Evolutionary conservation across 1,139 yeast species (phyloP).

Genomic region (Ogataea hybrid): DNA sequence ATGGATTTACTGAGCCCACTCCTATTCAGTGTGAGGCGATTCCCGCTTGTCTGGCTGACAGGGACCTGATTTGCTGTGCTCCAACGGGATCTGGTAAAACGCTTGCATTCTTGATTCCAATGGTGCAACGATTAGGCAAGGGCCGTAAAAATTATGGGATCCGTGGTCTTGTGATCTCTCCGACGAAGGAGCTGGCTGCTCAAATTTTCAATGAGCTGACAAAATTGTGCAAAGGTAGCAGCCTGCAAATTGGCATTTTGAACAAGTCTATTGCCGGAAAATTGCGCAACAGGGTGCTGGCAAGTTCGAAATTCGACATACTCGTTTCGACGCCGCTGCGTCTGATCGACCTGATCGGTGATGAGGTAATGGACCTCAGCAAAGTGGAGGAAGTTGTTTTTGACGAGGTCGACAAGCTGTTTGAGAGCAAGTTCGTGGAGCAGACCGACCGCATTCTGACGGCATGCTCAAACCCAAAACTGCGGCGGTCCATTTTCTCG

Average conservation of each 20-base stretch:
- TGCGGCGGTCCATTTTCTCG: constrained; percentile 79
- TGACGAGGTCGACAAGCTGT: constrained; percentile 95
- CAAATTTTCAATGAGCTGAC: constrained; percentile 77
- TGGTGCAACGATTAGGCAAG: constrained; percentile 52
- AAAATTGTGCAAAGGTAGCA: constrained; percentile 52
- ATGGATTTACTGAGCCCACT: constrained; percentile 82
- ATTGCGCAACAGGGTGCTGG: constrained; percentile 54
- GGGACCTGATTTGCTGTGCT: constrained; percentile 58
- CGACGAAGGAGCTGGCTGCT: constrained; percentile 87
- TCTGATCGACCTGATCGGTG: constrained; percentile 72
- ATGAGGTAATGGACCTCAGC: constrained; percentile 56
- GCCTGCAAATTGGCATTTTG: constrained; percentile 63
- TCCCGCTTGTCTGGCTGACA: constrained; percentile 29
- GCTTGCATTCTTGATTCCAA: constrained; percentile 82
- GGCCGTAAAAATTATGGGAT: constrained; percentile 43
- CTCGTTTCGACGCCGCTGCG: constrained; percentile 87
- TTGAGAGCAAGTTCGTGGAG: constrained; percentile 86
- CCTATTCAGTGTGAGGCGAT: constrained; percentile 79
- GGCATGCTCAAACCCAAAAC: constrained; percentile 52
- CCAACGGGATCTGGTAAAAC: constrained; percentile 99
- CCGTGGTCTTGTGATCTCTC: constrained; percentile 80
- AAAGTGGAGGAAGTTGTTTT: constrained; percentile 72
- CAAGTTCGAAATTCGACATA: constrained; percentile 69
- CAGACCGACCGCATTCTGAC: constrained; percentile 87
- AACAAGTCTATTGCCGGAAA: constrained; percentile 77